Evolutionary conservation across 192 early-diverging fungal species (phyloP).

Genomic region (Gigaspora rosea): DNA sequence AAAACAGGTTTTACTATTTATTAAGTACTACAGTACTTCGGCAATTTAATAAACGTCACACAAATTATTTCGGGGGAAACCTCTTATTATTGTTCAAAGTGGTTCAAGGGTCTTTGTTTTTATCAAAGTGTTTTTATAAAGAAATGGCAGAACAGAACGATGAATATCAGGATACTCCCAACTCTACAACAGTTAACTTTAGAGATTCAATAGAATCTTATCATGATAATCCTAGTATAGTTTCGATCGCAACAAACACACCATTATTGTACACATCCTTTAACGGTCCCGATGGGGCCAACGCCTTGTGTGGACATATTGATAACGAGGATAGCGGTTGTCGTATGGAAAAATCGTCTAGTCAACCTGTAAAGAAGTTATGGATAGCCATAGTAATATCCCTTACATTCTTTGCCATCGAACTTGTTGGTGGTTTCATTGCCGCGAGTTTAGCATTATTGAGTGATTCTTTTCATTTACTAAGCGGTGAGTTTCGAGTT

Average conservation of each 20-base stretch:
- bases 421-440: slow-evolving; percentile 62
- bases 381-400: slow-evolving; percentile 59
- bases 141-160: no score
- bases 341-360: background rate
- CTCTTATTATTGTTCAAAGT: no score
- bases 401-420: slow-evolving; percentile 62
- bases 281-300: slow-evolving; percentile 3
- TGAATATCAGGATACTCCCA: no score
- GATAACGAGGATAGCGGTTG: background rate
- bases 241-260: background rate
- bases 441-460: slow-evolving; percentile 73
- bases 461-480: slow-evolving; percentile 74
- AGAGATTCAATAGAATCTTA: slow-evolving; percentile 2
- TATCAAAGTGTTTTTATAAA: no score
- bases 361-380: slow-evolving; percentile 12
- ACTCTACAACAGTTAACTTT: no score
- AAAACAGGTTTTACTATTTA: no score
- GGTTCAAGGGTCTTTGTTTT: no score
- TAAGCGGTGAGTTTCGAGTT: slow-evolving; percentile 52
- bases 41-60: no score
- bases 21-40: no score
- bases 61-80: no score
- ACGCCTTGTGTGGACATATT: slow-evolving; percentile 1
- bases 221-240: slow-evolving; percentile 13
- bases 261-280: slow-evolving; percentile 24